Evolutionary conservation across 805 yeast species (phyloP).

Genomic region (Starmerella stellata): DNA sequence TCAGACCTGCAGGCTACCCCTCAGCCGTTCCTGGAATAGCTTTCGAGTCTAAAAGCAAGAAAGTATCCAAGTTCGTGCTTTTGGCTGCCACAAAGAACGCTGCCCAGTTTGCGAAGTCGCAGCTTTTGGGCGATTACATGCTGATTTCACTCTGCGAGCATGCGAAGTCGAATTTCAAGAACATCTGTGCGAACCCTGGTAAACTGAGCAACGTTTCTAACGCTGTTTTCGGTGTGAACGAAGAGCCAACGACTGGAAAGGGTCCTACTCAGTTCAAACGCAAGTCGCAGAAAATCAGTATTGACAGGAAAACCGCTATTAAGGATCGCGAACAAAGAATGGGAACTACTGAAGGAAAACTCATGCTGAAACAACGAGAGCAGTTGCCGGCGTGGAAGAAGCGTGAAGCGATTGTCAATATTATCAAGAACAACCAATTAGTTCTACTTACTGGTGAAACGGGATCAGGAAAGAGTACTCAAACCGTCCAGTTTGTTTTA

Average conservation of each 20-base stretch:
- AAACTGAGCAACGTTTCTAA: constrained; percentile 30
- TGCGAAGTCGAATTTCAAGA: constrained; percentile 44
- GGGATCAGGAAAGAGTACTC: constrained; percentile 94
- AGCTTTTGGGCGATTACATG: constrained; percentile 49
- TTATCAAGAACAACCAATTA: constrained; percentile 42
- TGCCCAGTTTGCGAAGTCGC: constrained; percentile 19
- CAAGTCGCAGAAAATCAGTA: neutral
- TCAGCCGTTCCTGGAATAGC: constrained; percentile 51
- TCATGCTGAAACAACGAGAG: constrained; percentile 32
- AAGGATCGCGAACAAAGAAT: constrained; percentile 16
- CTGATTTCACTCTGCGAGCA: constrained; percentile 56
- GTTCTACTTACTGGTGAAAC: constrained; percentile 87
- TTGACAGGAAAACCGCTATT: neutral
- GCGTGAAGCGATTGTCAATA: constrained; percentile 34
- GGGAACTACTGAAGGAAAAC: constrained; percentile 23
- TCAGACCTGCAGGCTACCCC: constrained; percentile 42
- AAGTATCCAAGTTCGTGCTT: constrained; percentile 21
- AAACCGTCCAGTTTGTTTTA: constrained; percentile 71
- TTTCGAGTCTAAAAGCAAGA: constrained; percentile 25
- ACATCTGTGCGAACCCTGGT: constrained; percentile 57
- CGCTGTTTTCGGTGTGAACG: constrained; percentile 18
- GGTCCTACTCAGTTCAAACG: constrained; percentile 1
- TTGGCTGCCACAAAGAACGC: constrained; percentile 22
- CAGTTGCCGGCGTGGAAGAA: constrained; percentile 74
- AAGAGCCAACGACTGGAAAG: neutral